Evolutionary conservation across 2,329 filamentous ascomycete genomes (phyloP), one percentile per base, ranked within the genome.

Genomic region (Trichoderma guizhouense): DNA sequence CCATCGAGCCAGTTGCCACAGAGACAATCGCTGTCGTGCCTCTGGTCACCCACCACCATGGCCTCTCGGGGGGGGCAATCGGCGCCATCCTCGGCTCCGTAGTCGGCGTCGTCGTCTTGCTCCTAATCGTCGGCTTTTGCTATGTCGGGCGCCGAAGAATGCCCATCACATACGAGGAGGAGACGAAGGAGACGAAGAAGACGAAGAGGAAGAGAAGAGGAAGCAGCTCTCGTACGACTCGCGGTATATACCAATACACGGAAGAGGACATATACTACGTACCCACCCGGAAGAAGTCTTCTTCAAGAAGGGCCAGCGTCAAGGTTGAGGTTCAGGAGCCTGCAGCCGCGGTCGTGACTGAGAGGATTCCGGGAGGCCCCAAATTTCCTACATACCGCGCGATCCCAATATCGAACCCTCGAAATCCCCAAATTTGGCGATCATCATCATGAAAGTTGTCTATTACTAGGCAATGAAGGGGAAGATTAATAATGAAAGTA

Each of bases 61-160:
- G 77, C 9, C 77, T 84, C 4, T 80, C 78, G 0, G 76, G 79
- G 30, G 77, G 75, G n/a, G 77, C 84, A 63, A 79, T 85, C 34
- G 83, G 82, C 6, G 83, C 80, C 51, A 82, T 85, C 21, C 75
- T 83, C 2, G 83, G 83, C 32, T 79, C 79, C 39, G 72, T 84
- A 2, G 76, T 83, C 12, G 83, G 79, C 2, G 74, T 81, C n/a
- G 78, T 81, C n/a, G 63, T 81, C 28, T 72, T 83, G 26, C 65
- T 79, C 34, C 68, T 83, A 34, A 30, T 83, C 18, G 71, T 78
- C 51, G 75, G 80, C 67, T 79, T 76, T 63, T 84, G 81, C 76
- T 74, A 76, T 34, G 51, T 71, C 28, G 61, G 67, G 3, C 64
- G 15, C 0, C 51, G 30, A 18, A 64, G 60, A 18, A 34, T 64